A percentile compares a stretch with the other conserved stretches of the same genome.
Conservation (phyloP, 1,139 yeast genomes). For the Blastobotrys indianensis region DNA sequence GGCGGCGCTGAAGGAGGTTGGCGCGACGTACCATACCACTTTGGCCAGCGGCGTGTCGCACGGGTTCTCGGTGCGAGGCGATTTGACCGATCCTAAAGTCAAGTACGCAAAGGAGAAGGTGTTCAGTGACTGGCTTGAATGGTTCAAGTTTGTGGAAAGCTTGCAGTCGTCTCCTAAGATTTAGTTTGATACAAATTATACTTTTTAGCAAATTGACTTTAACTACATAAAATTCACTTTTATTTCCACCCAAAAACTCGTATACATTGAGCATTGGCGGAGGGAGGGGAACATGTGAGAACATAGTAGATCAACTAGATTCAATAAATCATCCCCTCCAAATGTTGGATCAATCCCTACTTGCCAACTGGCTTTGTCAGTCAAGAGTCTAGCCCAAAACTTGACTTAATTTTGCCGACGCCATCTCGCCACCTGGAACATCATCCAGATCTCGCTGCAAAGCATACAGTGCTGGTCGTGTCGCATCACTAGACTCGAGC, state of each 20-base stretch:
- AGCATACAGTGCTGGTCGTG: background rate
- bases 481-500: background rate
- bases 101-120: conserved; percentile 67
- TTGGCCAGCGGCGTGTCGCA: conserved; percentile 59
- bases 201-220: too few species aligned
- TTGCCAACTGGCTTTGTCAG: too few species aligned
- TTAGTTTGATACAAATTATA: too few species aligned
- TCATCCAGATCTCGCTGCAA: background rate
- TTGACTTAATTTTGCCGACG: background rate
- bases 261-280: too few species aligned
- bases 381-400: background rate
- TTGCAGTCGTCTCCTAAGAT: too few species aligned
- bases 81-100: conserved; percentile 46
- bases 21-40: conserved; percentile 52
- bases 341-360: too few species aligned
- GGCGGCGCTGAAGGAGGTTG: conserved; percentile 44
- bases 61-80: conserved; percentile 78
- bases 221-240: too few species aligned
- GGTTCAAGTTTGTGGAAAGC: conserved; percentile 36
- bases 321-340: too few species aligned
- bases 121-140: conserved; percentile 51
- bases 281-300: too few species aligned
- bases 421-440: conserved; percentile 7
- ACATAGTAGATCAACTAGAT: too few species aligned
- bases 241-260: too few species aligned